Evolutionary conservation across 805 yeast species (phyloP), one percentile per base, ranked within the genome.

Genomic region (Candida caryicola): DNA sequence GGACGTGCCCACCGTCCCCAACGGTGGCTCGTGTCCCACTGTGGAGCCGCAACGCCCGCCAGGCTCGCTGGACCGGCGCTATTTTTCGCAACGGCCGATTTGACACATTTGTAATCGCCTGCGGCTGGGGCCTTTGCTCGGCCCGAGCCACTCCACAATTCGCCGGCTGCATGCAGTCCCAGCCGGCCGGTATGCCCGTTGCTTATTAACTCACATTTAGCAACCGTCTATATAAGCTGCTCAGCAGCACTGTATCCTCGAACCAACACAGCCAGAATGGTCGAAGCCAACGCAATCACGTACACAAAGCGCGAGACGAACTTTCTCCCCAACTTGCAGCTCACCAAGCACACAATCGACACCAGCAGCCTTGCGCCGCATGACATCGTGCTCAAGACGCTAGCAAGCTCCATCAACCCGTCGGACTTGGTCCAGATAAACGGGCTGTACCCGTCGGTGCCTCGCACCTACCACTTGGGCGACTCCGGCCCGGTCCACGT

Each of bases 391-490:
- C 57, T 87, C 39, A 74, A 81, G 51, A 64, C 88, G 1, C 55
- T 89, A 27, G 95, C 95, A 0, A 77, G 85, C 45, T 96, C 97
- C 1, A 73, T 90, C 46, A 90, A 90, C 55, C 97, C 97, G 0
- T 84, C 95, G 0, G 98, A 90, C 57, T 69, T 87, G 55, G 84
- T 84, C 54, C 96, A 89, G 59, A 69, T 82, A 29, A 86, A 81
- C 57, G 97, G 96, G 15, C 86, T 82, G 0, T 90, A 90, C 50
- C 95, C 95, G 1, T 76, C 88, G 8, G 76, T 71, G 40, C 95
- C 95, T 0, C 15, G 18, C 12, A 16, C 19, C 31, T 26, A 23
- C 34, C 14, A 30, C 13, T 37, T 36, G 16, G 44, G 32, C 15
- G 48, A 6, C 41, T 37, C 49, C n/a, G 33, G 17, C n/a, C 12